Conservation (phyloP, 2,329 filamentous ascomycete species). For the Aspergillus luchuensis region DNA sequence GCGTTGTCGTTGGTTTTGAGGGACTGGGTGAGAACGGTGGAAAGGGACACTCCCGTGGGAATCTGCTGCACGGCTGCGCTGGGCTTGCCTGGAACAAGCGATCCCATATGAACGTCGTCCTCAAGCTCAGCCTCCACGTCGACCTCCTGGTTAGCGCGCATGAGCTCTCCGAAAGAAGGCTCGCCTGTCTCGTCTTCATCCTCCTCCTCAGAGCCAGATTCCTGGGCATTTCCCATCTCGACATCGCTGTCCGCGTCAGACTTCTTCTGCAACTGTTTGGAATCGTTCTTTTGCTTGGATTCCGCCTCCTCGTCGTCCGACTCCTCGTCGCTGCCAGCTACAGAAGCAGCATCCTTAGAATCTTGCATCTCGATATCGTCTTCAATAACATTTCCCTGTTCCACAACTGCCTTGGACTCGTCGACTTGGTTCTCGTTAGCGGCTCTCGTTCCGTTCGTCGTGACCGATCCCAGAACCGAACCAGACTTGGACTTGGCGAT, state of each 20-base stretch:
- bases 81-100: constrained; percentile 50
- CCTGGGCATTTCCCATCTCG: constrained; percentile 37
- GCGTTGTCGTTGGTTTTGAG: constrained; percentile 87
- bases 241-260: constrained; percentile 25
- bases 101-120: constrained; percentile 44
- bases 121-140: constrained; percentile 65
- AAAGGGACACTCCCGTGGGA: constrained; percentile 76
- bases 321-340: constrained; percentile 28
- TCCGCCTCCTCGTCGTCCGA: constrained; percentile 24
- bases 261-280: constrained; percentile 21
- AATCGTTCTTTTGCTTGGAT: constrained; percentile 22
- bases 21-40: constrained; percentile 90
- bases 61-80: constrained; percentile 54
- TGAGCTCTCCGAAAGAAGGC: constrained; percentile 84
- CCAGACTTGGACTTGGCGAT: constrained; percentile 48
- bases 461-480: constrained; percentile 48
- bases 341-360: constrained; percentile 37
- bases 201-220: constrained; percentile 36
- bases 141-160: constrained; percentile 71
- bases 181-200: constrained; percentile 50
- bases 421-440: constrained; percentile 56
- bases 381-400: constrained; percentile 50
- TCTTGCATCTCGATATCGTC: constrained; percentile 47
- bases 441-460: constrained; percentile 57
- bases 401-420: constrained; percentile 59